These are phyloP conservation scores for Malbranchea zuffiana DNA, from an alignment of 2,329 filamentous ascomycete genomes.

Conservation along the genomic window DNA sequence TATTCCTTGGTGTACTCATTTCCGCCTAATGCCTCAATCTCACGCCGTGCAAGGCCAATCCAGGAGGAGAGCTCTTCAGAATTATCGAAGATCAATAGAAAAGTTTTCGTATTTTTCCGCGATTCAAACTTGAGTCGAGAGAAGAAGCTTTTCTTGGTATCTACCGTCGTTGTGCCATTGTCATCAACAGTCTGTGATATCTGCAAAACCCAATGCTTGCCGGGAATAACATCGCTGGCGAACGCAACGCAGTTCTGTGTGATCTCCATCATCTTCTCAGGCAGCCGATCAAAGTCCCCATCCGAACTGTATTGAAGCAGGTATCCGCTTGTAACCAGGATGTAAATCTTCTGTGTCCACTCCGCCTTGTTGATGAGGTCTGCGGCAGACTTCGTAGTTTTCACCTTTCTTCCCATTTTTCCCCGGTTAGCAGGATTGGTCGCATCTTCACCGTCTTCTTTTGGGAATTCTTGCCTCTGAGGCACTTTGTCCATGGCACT, in stretches of 20 bases:
- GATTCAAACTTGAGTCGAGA: conserved; percentile 30
- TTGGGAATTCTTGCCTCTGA: conserved; percentile 8
- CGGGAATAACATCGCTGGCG: conserved; percentile 40
- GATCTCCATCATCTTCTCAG: conserved; percentile 38
- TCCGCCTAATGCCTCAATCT: conserved; percentile 38
- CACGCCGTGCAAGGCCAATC: conserved; percentile 35
- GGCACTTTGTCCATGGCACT: conserved; percentile 16
- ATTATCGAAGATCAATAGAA: conserved; percentile 35
- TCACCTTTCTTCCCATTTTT: conserved; percentile 24
- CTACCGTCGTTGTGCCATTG: conserved; percentile 19
- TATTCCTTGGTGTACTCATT: conserved; percentile 34
- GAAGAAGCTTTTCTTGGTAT: conserved; percentile 28
- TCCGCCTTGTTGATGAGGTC: conserved; percentile 30
- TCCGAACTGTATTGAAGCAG: conserved; percentile 38
- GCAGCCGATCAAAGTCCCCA: conserved; percentile 36
- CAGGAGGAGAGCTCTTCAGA: conserved; percentile 37
- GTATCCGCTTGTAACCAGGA: conserved; percentile 35
- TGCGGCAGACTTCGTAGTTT: conserved; percentile 27
- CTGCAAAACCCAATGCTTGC: conserved; percentile 40
- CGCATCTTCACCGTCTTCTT: conserved; percentile 8
- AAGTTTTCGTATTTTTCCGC: conserved; percentile 27
- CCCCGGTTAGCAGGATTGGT: conserved; percentile 17
- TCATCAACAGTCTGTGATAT: conserved; percentile 31
- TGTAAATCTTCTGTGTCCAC: conserved; percentile 37
- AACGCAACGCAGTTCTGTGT: conserved; percentile 38